These are phyloP conservation scores for Tremella fuciformis DNA, from an alignment of 768 basidiomycete species.

Conservation along the genomic window DNA sequence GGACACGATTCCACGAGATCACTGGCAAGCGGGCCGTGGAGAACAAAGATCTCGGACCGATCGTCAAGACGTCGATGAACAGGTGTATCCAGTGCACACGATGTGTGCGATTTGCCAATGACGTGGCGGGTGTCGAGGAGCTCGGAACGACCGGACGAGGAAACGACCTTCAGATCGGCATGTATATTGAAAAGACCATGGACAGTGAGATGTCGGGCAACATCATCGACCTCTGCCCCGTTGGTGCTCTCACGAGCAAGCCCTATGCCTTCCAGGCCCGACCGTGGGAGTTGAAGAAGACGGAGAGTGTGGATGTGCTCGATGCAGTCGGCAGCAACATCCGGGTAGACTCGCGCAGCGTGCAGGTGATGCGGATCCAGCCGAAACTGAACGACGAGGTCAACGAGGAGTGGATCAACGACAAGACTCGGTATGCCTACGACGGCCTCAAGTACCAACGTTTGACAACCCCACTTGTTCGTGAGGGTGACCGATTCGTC, in stretches of 20 bases:
- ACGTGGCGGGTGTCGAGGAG: conserved; percentile 97
- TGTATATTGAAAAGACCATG: conserved; percentile 96
- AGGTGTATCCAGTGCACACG: conserved; percentile 99
- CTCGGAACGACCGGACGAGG: conserved; percentile 94
- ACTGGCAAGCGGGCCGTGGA: conserved; percentile 96
- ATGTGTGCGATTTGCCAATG: conserved; percentile 97
- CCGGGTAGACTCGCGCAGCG: conserved; percentile 88
- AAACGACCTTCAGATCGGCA: conserved; percentile 97
- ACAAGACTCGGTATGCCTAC: conserved; percentile 96
- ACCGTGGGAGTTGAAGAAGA: conserved; percentile 98
- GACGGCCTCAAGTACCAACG: conserved; percentile 95
- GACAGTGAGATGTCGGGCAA: conserved; percentile 97
- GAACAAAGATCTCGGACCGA: conserved; percentile 95
- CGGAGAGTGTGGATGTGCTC: conserved; percentile 90
- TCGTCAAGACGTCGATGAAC: conserved; percentile 98
- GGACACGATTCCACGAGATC: conserved; percentile 96
- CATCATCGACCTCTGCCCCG: conserved; percentile 94
- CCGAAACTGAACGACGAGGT: conserved; percentile 95
- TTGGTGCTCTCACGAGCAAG: conserved; percentile 96
- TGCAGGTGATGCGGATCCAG: conserved; percentile 95
- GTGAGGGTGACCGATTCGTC: conserved; percentile 88
- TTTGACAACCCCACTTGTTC: conserved; percentile 83
- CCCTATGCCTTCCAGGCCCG: conserved; percentile 97
- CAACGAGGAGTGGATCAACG: conserved; percentile 99
- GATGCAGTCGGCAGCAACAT: conserved; percentile 97